A percentile compares a stretch with the other conserved stretches of the same genome.
phyloP scores from a whole-genome alignment of 177 flowering plant genomes.

The Tripterygium wilfordii region DNA sequence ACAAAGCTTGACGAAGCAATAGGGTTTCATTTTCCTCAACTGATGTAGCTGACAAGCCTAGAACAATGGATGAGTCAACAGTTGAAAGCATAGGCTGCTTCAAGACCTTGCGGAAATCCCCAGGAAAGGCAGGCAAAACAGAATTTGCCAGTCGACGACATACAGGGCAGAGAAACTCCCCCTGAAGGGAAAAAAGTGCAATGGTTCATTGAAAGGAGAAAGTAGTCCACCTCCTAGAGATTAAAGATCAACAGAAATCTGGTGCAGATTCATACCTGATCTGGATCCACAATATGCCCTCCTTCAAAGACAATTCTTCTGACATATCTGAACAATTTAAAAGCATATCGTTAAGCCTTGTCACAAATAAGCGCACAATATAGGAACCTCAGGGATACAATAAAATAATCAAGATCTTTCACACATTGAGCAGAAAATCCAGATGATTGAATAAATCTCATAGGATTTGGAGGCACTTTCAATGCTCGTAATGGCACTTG shows the following conservation, averaged over 20 bases:
- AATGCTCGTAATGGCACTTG: too few relatives aligned
- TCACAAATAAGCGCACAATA: too few relatives aligned
- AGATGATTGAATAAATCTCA: too few relatives aligned
- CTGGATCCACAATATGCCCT: constrained; percentile 80
- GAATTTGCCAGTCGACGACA: constrained; percentile 92
- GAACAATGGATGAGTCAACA: constrained; percentile 10
- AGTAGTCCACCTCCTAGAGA: too few relatives aligned
- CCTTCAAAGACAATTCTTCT: constrained; percentile 86
- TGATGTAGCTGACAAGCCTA: constrained; percentile 16
- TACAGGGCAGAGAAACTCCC: constrained; percentile 94
- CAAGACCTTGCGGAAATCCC: constrained; percentile 18
- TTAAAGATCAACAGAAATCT: too few relatives aligned
- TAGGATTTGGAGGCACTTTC: too few relatives aligned
- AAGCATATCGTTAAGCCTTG: too few relatives aligned
- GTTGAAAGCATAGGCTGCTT: constrained; percentile 16
- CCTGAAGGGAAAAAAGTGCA: constrained; percentile 39
- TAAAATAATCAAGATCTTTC: too few relatives aligned
- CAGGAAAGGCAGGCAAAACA: constrained; percentile 58
- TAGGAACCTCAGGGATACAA: too few relatives aligned
- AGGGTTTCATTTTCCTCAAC: constrained; percentile 16
- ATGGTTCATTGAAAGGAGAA: too few relatives aligned
- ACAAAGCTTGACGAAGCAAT: constrained; percentile 43
- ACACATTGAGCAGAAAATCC: too few relatives aligned
- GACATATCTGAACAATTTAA: constrained; percentile 32
- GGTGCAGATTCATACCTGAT: too few relatives aligned